These are phyloP conservation scores for Bipolaris victoriae DNA, from an alignment of 2,329 filamentous ascomycete genomes.

Conservation along the genomic window DNA sequence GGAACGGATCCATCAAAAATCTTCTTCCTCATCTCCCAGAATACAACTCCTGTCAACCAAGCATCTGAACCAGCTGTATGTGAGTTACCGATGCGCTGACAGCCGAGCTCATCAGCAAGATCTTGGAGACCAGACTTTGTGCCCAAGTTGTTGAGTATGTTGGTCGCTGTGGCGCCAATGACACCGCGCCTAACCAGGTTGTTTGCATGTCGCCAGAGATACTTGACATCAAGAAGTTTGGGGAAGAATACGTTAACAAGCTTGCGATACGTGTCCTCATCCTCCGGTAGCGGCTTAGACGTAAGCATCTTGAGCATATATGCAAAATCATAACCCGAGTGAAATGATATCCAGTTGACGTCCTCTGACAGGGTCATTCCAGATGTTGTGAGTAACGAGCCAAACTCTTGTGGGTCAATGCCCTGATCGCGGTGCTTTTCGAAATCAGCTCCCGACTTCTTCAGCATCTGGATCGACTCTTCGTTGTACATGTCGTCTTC, in stretches of 20 bases:
- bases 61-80: constrained; percentile 96
- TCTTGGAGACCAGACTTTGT: constrained; percentile 92
- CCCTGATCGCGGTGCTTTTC: constrained; percentile 81
- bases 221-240: constrained; percentile 93
- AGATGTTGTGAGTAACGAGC: constrained; percentile 86
- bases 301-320: constrained; percentile 95
- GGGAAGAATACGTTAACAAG: constrained; percentile 94
- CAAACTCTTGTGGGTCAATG: constrained; percentile 89
- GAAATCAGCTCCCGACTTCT: constrained; percentile 93
- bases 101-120: constrained; percentile 89
- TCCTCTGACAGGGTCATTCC: constrained; percentile 87
- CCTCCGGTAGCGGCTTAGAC: constrained; percentile 80
- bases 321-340: constrained; percentile 97
- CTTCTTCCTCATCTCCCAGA: constrained; percentile 88
- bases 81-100: constrained; percentile 83
- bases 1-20: constrained; percentile 85
- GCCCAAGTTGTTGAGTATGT: constrained; percentile 83
- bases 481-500: constrained; percentile 98
- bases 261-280: constrained; percentile 87
- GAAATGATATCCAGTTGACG: constrained; percentile 96
- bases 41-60: constrained; percentile 89
- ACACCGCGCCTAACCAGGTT: constrained; percentile 62
- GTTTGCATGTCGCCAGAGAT: constrained; percentile 89
- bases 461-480: constrained; percentile 88
- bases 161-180: constrained; percentile 58